Evolutionary conservation across 805 yeast species (phyloP).

Genomic region (Starmerella scarabaei): DNA sequence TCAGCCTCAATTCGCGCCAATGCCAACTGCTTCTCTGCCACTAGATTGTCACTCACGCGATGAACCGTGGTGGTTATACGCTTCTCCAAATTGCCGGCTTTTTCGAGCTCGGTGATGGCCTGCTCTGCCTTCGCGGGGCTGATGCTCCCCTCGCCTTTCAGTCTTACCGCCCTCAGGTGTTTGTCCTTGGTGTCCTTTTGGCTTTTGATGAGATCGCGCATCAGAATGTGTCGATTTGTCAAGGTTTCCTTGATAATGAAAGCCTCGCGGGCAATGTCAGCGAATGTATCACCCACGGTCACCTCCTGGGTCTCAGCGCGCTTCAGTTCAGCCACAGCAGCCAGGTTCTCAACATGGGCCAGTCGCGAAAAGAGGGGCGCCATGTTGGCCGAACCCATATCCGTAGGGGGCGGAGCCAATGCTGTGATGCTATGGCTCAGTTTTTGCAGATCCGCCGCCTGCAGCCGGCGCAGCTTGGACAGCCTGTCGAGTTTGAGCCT

Average conservation of each 20-base stretch:
- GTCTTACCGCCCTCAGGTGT: constrained; percentile 55
- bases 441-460: constrained; percentile 18
- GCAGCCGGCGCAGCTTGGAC: constrained; percentile 32
- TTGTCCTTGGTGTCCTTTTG: constrained; percentile 58
- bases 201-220: constrained; percentile 77
- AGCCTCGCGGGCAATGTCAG: constrained; percentile 54
- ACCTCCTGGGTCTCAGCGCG: constrained; percentile 63
- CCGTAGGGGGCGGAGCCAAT: background rate
- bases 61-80: constrained; percentile 64
- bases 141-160: constrained; percentile 58
- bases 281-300: constrained; percentile 61
- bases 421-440: constrained; percentile 33
- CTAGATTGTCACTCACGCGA: constrained; percentile 74
- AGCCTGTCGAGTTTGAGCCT: constrained; percentile 41
- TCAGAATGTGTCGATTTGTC: constrained; percentile 80
- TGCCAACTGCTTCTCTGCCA: constrained; percentile 55
- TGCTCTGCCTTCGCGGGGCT: constrained; percentile 87
- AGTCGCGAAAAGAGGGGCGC: background rate
- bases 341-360: background rate
- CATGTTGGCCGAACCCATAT: background rate
- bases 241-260: constrained; percentile 83
- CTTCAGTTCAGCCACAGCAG: constrained; percentile 37
- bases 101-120: constrained; percentile 66
- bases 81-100: constrained; percentile 63
- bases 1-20: constrained; percentile 44